These are phyloP conservation scores for Vitis vinifera DNA, from an alignment of 164 flowering plant genomes.

Conservation along the genomic window DNA sequence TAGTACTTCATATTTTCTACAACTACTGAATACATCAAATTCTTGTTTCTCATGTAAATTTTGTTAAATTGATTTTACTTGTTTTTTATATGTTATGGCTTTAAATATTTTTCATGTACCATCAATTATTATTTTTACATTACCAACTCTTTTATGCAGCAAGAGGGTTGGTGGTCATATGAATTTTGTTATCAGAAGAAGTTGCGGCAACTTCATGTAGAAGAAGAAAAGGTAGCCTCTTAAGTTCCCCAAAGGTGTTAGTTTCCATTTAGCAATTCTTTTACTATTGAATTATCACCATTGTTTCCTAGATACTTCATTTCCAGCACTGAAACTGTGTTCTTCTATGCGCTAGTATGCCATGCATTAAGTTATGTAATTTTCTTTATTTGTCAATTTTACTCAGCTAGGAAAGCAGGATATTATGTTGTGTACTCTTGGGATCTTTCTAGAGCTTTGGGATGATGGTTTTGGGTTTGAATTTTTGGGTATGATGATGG, in stretches of 20 bases:
- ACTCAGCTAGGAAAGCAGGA: background rate
- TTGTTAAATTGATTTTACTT: background rate
- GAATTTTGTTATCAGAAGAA: constrained; percentile 81
- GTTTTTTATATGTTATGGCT: background rate
- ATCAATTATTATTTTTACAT: constrained; percentile 3
- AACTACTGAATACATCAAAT: background rate
- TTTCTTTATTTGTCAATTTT: background rate
- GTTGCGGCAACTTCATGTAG: constrained; percentile 82
- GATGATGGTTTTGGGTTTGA: background rate
- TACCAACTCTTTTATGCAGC: constrained; percentile 54
- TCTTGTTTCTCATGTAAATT: background rate
- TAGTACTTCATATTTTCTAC: background rate
- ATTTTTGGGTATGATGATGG: too few relatives aligned
- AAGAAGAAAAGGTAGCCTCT: constrained; percentile 72
- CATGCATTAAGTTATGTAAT: background rate
- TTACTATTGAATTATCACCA: background rate
- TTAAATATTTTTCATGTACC: background rate
- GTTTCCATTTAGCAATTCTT: background rate
- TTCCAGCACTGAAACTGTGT: background rate
- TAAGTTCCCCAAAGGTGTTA: background rate
- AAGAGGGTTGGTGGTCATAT: constrained; percentile 99
- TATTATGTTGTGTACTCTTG: background rate
- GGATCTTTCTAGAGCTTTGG: background rate
- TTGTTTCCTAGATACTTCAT: background rate
- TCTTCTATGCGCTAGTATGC: background rate